Percentiles rank a stretch among this genome's conserved stretches.
These are phyloP conservation scores for Angophora floribunda DNA, from an alignment of 345 rosid species.

Conservation along the genomic window DNA sequence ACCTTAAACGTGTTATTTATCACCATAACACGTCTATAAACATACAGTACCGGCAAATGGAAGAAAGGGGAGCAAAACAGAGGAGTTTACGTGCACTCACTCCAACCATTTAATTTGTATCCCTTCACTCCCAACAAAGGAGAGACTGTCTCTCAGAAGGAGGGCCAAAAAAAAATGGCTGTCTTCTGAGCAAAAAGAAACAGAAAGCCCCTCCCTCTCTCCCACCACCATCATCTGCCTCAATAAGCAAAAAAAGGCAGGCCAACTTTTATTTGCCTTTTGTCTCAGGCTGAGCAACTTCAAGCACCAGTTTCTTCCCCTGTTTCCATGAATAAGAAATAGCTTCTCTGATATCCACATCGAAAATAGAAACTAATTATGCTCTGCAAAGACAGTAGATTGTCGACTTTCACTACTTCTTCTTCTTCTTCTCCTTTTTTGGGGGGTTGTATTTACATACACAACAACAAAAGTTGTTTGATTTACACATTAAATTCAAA, in stretches of 20 bases:
- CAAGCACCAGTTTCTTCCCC: conserved; percentile 1
- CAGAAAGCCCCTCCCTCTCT: conserved; percentile 3
- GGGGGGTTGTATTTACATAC: no score
- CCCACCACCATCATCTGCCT: conserved; percentile 6
- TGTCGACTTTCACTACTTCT: no score
- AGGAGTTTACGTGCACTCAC: conserved; percentile 44
- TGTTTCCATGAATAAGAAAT: conserved; percentile 15
- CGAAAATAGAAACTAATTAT: no score
- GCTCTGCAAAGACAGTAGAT: no score
- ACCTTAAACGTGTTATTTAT: no score
- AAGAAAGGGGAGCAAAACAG: conserved; percentile 24
- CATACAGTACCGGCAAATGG: conserved; percentile 41
- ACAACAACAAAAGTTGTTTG: no score
- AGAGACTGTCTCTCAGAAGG: conserved; percentile 36
- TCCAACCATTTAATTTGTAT: conserved; percentile 40
- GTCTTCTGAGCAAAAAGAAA: neutral
- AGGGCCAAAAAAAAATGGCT: conserved; percentile 7
- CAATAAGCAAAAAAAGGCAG: neutral
- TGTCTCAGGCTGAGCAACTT: conserved; percentile 5
- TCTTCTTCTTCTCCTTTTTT: no score
- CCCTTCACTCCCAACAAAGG: conserved; percentile 31
- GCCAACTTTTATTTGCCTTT: neutral
- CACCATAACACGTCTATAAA: no score
- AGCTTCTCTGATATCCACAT: conserved; percentile 33
- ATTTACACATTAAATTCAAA: no score